Percentiles rank a stretch among this genome's conserved stretches.
phyloP scores from a whole-genome alignment of 805 yeast genomes.

The Brettanomyces naardenensis region DNA sequence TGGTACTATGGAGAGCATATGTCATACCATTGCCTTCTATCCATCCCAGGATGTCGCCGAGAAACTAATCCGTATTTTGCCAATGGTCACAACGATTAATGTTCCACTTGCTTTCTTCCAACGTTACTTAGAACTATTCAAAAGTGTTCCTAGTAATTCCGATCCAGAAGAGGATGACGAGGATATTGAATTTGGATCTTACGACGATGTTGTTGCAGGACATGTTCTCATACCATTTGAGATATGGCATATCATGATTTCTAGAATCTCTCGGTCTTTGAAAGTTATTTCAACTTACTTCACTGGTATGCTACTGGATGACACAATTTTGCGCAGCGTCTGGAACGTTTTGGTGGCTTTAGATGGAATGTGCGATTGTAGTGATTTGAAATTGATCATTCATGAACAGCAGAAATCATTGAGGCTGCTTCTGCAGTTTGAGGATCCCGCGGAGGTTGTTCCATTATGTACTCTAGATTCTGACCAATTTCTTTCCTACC shows the following conservation, averaged over 20 bases:
- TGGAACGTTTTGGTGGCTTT: conserved; percentile 44
- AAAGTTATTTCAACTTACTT: conserved; percentile 46
- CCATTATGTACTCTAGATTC: conserved; percentile 8
- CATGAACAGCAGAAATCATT: conserved; percentile 41
- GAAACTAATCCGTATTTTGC: conserved; percentile 44
- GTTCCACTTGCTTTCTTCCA: conserved; percentile 35
- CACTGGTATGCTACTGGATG: conserved; percentile 63
- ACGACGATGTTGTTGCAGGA: background rate
- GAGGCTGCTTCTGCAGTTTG: conserved; percentile 28
- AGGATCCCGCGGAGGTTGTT: conserved; percentile 10
- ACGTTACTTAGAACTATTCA: conserved; percentile 18
- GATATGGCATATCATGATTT: background rate
- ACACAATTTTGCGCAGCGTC: conserved; percentile 49
- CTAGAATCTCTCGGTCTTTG: background rate
- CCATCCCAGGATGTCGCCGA: conserved; percentile 29
- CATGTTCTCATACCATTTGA: conserved; percentile 4
- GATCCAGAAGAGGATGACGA: background rate
- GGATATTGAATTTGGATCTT: too few relatives aligned
- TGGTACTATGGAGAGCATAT: conserved; percentile 63
- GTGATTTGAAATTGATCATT: conserved; percentile 44
- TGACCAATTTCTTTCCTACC: conserved; percentile 46
- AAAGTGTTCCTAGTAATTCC: background rate
- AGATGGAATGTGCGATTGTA: conserved; percentile 43
- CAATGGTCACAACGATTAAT: conserved; percentile 43
- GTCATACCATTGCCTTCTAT: conserved; percentile 64